These are phyloP conservation scores for Nothophoma quercina DNA, from an alignment of 2,329 filamentous ascomycete genomes.

Conservation along the genomic window DNA sequence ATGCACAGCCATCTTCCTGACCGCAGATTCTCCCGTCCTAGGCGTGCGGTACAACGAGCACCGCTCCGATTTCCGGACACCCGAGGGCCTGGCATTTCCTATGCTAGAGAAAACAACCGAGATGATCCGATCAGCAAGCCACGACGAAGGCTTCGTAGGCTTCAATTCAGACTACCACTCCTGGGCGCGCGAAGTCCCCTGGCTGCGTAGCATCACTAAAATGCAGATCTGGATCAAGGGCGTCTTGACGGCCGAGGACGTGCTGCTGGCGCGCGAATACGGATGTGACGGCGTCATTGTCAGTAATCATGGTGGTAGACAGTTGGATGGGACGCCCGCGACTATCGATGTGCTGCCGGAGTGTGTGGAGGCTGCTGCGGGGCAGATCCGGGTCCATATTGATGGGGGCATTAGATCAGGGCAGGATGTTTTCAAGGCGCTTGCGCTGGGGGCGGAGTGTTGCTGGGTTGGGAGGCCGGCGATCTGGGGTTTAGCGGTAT, in stretches of 20 bases:
- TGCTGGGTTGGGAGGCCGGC: constrained; percentile 1
- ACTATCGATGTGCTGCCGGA: constrained; percentile 7
- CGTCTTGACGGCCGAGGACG: constrained; percentile 7
- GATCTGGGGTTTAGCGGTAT: constrained; percentile 3
- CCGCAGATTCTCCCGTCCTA: constrained; percentile 1
- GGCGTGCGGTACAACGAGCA: constrained; percentile 6
- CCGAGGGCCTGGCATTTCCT: constrained; percentile 1
- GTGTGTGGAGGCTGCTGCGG: constrained; percentile 5
- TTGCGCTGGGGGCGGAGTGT: constrained; percentile 7
- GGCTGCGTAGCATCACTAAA: constrained; percentile 3
- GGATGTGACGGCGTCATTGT: constrained; percentile 7
- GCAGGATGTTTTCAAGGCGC: constrained; percentile 2
- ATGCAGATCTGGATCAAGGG: constrained; percentile 12
- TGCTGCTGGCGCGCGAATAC: constrained; percentile 5
- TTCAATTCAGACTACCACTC: constrained; percentile 7
- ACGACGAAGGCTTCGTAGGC: constrained; percentile 1
- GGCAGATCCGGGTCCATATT: background rate
- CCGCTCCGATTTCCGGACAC: constrained; percentile 2
- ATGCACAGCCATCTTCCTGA: background rate
- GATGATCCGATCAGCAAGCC: background rate
- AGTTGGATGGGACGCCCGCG: constrained; percentile 6
- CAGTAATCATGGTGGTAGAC: constrained; percentile 4
- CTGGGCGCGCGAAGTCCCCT: background rate
- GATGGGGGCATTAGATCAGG: constrained; percentile 5
- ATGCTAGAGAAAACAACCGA: background rate